Conservation (phyloP, 1,284 basidiomycete species). For the Ceratobasidium papillatum region DNA sequence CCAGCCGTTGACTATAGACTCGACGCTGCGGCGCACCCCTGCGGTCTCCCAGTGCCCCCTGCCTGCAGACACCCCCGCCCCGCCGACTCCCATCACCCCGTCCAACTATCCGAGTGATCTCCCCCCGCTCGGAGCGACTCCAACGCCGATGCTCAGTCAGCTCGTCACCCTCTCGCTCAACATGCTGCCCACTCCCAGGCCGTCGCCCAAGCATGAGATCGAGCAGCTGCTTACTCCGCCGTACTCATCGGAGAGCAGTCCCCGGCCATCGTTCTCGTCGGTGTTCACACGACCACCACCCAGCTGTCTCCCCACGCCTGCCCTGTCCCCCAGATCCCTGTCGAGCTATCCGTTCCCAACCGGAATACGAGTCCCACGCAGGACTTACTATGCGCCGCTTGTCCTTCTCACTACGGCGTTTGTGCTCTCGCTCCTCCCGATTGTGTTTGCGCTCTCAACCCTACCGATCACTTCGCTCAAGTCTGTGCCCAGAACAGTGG, state of each 20-base stretch:
- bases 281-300: conserved; percentile 34
- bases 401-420: conserved; percentile 41
- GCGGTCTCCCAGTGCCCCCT: not conserved
- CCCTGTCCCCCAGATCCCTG: conserved; percentile 16
- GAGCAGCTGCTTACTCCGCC: conserved; percentile 14
- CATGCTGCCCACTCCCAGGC: conserved; percentile 20
- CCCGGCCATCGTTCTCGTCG: conserved; percentile 27
- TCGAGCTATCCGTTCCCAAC: not conserved
- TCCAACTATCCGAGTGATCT: not conserved
- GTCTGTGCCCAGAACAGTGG: conserved; percentile 75
- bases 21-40: conserved; percentile 23
- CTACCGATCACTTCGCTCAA: conserved; percentile 69
- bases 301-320: conserved; percentile 20
- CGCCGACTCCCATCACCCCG: conserved; percentile 24
- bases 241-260: not conserved
- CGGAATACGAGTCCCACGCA: not conserved
- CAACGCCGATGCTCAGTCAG: not conserved
- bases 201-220: conserved; percentile 8
- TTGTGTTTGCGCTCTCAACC: conserved; percentile 61
- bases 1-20: conserved; percentile 33
- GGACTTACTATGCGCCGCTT: conserved; percentile 39
- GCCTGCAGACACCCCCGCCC: not conserved
- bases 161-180: conserved; percentile 11
- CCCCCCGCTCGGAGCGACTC: not conserved
- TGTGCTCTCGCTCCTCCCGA: conserved; percentile 46